phyloP scores from a whole-genome alignment of 768 basidiomycete species.

The Podaxis sp. region DNA sequence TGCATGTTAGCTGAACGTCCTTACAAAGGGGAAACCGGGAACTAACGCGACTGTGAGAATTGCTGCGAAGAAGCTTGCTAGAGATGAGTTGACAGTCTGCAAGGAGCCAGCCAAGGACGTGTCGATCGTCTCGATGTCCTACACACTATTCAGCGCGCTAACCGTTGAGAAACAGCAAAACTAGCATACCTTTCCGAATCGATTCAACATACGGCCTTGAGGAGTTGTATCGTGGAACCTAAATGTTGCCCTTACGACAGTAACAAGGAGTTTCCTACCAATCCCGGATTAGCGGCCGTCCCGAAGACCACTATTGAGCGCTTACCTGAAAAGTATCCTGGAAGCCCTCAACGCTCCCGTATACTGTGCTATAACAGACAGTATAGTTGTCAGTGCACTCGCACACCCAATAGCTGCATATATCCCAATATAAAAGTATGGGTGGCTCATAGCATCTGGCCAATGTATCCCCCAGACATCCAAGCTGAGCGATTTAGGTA shows the following conservation, averaged over 20 bases:
- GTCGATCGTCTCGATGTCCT: slow-evolving; percentile 88
- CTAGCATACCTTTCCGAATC: slow-evolving; percentile 60
- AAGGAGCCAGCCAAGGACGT: slow-evolving; percentile 61
- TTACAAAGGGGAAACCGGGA: background rate
- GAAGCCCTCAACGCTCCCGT: slow-evolving; percentile 54
- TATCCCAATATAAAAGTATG: slow-evolving; percentile 67
- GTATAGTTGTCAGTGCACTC: slow-evolving; percentile 41
- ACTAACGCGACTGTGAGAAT: slow-evolving; percentile 67
- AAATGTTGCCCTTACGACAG: slow-evolving; percentile 79
- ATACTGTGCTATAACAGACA: slow-evolving; percentile 49
- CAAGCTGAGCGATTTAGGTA: background rate
- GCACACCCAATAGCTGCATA: slow-evolving; percentile 58
- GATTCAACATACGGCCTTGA: slow-evolving; percentile 77
- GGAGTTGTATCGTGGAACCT: slow-evolving; percentile 83
- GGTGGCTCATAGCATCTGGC: slow-evolving; percentile 54
- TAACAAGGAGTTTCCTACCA: slow-evolving; percentile 52
- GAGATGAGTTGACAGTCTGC: slow-evolving; percentile 71
- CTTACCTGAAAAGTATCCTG: slow-evolving; percentile 36
- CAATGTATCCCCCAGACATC: slow-evolving; percentile 18
- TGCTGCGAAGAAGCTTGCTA: slow-evolving; percentile 75
- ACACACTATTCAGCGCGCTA: background rate
- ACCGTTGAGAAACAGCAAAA: background rate
- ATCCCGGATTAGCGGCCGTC: background rate
- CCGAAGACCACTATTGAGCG: background rate
- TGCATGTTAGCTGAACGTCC: slow-evolving; percentile 1